Evolutionary conservation across 495 filamentous ascomycete genomes (phyloP), one percentile per base, ranked within the genome.

Genomic region (Evansstolkia leycettana): DNA sequence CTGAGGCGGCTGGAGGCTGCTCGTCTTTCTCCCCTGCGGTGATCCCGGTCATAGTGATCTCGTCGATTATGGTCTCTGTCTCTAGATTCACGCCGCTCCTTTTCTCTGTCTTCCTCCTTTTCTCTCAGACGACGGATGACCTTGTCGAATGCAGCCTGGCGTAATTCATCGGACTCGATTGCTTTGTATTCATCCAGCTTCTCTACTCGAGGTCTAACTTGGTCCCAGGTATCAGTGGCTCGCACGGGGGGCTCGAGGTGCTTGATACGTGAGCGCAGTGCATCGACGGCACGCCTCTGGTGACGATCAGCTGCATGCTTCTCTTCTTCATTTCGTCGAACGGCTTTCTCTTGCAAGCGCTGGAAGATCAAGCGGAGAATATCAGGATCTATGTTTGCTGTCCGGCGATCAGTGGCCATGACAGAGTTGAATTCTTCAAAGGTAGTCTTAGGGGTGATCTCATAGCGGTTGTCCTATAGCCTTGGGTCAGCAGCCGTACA

Each of bases 131-230:
- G 85, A 26, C 85, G 81, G 39, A 95, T 77, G 46, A 85, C 70
- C 58, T 96, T 99, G 18, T 95, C 92, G 51, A 94, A 96, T 8
- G 86, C 92, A 37, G 72, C 66, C 17, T 77, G 74, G 31, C 88
- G 82, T 24, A 81, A 64, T 18, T 93, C 84, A 15, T 96, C 90
- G 7, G 80, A 73, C 34, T 82, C 70, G 17, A 96, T 66, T 13
- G 78, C 81, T 39, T 78, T 73, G 59, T 80, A 99, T 51, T 95
- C 90, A 9, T 86, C 75, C 19, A 72, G 73, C 37, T 80, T 80
- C 43, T 84, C 78, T 17, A 99, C 67, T 19, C 83, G 75, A 23
- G 78, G 69, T 34, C 76, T 77, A 14, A 94, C 71, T 54, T 82
- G 75, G 36, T 95, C 87, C 73, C 84, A 99, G 14, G 78, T 86